These are phyloP conservation scores for Fusarium napiforme DNA, from an alignment of 2,329 filamentous ascomycete species.

Conservation along the genomic window DNA sequence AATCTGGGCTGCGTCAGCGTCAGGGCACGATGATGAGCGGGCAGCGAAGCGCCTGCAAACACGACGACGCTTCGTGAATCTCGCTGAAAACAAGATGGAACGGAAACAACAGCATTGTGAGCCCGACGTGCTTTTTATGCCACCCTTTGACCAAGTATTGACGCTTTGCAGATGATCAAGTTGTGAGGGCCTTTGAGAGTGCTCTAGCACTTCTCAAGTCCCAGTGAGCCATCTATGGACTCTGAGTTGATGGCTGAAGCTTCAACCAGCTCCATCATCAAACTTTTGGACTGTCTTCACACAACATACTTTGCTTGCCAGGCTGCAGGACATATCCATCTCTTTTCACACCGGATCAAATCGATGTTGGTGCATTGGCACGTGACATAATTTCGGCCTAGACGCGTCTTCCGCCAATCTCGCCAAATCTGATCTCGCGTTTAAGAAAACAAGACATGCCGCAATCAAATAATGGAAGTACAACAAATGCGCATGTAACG, in stretches of 20 bases:
- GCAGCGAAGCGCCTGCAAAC: constrained; percentile 85
- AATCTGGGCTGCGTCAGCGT: constrained; percentile 79
- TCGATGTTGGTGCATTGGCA: constrained; percentile 25
- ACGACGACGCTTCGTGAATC: constrained; percentile 77
- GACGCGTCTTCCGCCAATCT: constrained; percentile 31
- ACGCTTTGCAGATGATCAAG: constrained; percentile 57
- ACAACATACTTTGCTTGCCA: not conserved
- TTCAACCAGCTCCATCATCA: not conserved
- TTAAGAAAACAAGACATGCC: constrained; percentile 35
- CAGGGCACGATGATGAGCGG: constrained; percentile 78
- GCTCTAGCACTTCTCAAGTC: constrained; percentile 65
- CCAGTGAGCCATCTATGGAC: constrained; percentile 38
- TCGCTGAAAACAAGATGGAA: constrained; percentile 76
- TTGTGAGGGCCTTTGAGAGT: constrained; percentile 71
- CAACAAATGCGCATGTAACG: constrained; percentile 19
- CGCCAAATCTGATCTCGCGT: constrained; percentile 18
- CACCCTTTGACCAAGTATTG: constrained; percentile 20
- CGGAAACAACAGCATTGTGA: constrained; percentile 84
- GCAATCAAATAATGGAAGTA: constrained; percentile 26
- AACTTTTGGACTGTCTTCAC: not conserved
- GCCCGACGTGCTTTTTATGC: constrained; percentile 45
- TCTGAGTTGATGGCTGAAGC: not conserved
- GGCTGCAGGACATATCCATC: not conserved
- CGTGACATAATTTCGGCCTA: constrained; percentile 36
- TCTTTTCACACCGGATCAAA: not conserved